These are phyloP conservation scores for Lodderomyces theae DNA, from an alignment of 1,139 yeast genomes.

Conservation along the genomic window DNA sequence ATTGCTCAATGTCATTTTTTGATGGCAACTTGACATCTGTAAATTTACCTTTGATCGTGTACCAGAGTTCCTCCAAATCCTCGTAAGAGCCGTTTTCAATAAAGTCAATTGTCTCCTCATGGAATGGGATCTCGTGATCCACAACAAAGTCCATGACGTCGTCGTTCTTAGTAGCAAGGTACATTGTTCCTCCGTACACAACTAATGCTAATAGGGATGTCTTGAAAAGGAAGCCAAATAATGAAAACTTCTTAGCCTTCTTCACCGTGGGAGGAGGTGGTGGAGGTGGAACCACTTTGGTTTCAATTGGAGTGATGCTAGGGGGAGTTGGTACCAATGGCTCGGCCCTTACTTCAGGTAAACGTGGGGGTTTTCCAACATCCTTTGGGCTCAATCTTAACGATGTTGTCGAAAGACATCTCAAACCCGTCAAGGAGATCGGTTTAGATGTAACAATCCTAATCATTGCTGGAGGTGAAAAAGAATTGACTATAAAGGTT, in stretches of 20 bases:
- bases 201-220: slow-evolving; percentile 29
- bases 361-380: slow-evolving; percentile 12
- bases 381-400: slow-evolving; percentile 10
- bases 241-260: slow-evolving; percentile 31
- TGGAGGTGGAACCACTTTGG: slow-evolving; percentile 8
- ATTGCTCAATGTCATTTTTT: slow-evolving; percentile 31
- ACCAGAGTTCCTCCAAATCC: slow-evolving; percentile 27
- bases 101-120: slow-evolving; percentile 41
- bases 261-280: slow-evolving; percentile 11
- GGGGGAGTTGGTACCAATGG: slow-evolving; percentile 10
- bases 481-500: not conserved
- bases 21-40: slow-evolving; percentile 29
- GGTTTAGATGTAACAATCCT: slow-evolving; percentile 10
- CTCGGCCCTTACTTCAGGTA: slow-evolving; percentile 10
- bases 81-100: slow-evolving; percentile 40
- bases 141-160: slow-evolving; percentile 46
- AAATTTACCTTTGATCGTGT: slow-evolving; percentile 21
- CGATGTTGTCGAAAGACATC: slow-evolving; percentile 4
- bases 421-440: not conserved
- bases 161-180: slow-evolving; percentile 45
- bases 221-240: slow-evolving; percentile 32
- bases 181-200: slow-evolving; percentile 41
- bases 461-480: slow-evolving; percentile 11
- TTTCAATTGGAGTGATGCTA: slow-evolving; percentile 5
- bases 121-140: slow-evolving; percentile 45